These are phyloP conservation scores for Quercus bicolor DNA, from an alignment of 306 rosid species.

Conservation along the genomic window DNA sequence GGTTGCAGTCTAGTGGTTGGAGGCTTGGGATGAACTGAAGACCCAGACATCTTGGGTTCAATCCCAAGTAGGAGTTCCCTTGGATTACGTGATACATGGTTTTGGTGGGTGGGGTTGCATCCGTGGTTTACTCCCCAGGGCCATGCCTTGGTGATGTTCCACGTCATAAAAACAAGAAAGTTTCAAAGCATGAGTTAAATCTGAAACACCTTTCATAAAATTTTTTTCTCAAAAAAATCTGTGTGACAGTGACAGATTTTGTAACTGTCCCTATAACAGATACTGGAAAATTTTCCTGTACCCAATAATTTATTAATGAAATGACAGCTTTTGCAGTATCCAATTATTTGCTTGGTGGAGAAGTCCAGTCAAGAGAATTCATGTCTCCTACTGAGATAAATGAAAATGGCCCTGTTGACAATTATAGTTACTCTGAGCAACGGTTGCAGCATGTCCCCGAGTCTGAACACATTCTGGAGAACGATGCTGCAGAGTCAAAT, in stretches of 20 bases:
- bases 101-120: too few species aligned
- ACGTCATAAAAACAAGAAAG: too few species aligned
- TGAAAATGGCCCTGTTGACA: slow-evolving; percentile 63
- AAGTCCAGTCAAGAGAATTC: slow-evolving; percentile 68
- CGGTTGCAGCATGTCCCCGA: slow-evolving; percentile 56
- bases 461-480: slow-evolving; percentile 54
- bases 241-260: neutral
- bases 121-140: too few species aligned
- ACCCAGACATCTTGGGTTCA: too few species aligned
- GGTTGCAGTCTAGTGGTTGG: neutral
- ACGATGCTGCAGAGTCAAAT: slow-evolving; percentile 46
- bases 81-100: too few species aligned
- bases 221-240: too few species aligned
- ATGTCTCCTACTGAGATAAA: slow-evolving; percentile 54
- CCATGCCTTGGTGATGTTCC: too few species aligned
- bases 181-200: too few species aligned
- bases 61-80: too few species aligned
- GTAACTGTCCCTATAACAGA: neutral
- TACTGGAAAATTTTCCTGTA: neutral
- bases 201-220: too few species aligned
- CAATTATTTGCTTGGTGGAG: slow-evolving; percentile 64
- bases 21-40: too few species aligned
- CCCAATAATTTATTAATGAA: slow-evolving; percentile 4
- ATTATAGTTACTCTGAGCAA: slow-evolving; percentile 68
- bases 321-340: slow-evolving; percentile 54